Evolutionary conservation across 768 basidiomycete species (phyloP).

Genomic region (Suillus paluster): DNA sequence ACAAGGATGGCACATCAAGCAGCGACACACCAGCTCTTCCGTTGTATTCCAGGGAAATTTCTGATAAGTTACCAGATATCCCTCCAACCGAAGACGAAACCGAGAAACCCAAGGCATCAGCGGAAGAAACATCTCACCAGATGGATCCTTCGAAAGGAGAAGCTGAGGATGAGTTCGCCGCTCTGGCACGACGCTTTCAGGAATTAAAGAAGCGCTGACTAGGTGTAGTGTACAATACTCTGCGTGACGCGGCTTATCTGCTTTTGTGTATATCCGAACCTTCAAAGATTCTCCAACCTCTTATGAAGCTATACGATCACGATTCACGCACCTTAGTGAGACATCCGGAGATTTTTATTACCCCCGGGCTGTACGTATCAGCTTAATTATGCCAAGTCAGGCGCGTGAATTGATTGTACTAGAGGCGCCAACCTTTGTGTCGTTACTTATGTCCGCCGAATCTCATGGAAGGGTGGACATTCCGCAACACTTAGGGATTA

Average conservation of each 20-base stretch:
- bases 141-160: slow-evolving; percentile 17
- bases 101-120: slow-evolving; percentile 28
- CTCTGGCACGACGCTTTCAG: slow-evolving; percentile 80
- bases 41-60: slow-evolving; percentile 29
- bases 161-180: slow-evolving; percentile 73
- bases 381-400: slow-evolving; percentile 9
- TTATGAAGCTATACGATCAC: slow-evolving; percentile 1
- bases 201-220: slow-evolving; percentile 79
- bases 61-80: slow-evolving; percentile 52
- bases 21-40: slow-evolving; percentile 25
- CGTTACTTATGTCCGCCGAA: slow-evolving; percentile 4
- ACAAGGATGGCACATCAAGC: slow-evolving; percentile 9
- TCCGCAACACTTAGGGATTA: background rate
- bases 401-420: slow-evolving; percentile 7
- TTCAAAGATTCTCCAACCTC: background rate
- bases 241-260: slow-evolving; percentile 1
- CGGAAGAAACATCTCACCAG: slow-evolving; percentile 5
- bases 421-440: slow-evolving; percentile 1
- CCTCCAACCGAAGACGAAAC: slow-evolving; percentile 54
- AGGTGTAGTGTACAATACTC: slow-evolving; percentile 2
- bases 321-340: slow-evolving; percentile 1
- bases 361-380: slow-evolving; percentile 11
- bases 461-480: background rate
- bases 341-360: slow-evolving; percentile 4
- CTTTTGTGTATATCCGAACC: slow-evolving; percentile 6